These are phyloP conservation scores for Phytophthora sansomeana DNA, from an alignment of 352 stramenopile genomes.

Conservation along the genomic window DNA sequence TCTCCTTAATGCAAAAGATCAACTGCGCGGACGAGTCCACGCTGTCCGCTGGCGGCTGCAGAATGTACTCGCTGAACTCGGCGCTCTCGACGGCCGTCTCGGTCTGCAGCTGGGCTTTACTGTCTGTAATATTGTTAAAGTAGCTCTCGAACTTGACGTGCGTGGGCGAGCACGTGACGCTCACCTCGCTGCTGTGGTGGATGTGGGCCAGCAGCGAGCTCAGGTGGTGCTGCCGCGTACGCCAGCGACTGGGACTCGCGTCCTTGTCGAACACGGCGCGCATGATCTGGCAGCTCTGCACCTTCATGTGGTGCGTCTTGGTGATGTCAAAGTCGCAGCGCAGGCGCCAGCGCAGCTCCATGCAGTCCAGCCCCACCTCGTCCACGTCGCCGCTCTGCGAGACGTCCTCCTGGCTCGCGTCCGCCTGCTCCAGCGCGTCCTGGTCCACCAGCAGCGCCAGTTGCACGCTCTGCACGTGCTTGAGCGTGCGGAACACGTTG, in stretches of 20 bases:
- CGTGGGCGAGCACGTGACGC: slow-evolving; percentile 65
- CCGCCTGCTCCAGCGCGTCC: slow-evolving; percentile 31
- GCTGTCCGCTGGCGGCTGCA: slow-evolving; percentile 44
- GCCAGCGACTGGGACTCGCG: slow-evolving; percentile 56
- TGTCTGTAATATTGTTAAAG: slow-evolving; percentile 60
- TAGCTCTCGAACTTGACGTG: slow-evolving; percentile 88
- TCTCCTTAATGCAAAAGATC: slow-evolving; percentile 87
- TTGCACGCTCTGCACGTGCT: slow-evolving; percentile 82
- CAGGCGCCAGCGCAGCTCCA: slow-evolving; percentile 74
- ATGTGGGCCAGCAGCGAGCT: slow-evolving; percentile 81
- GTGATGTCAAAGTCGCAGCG: slow-evolving; percentile 88
- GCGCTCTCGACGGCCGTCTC: slow-evolving; percentile 82
- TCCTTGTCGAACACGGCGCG: slow-evolving; percentile 78
- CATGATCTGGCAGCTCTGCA: slow-evolving; percentile 81
- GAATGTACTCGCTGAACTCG: slow-evolving; percentile 80
- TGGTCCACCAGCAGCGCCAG: slow-evolving; percentile 67
- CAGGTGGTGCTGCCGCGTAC: slow-evolving; percentile 78
- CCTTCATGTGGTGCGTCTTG: slow-evolving; percentile 88
- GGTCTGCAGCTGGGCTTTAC: slow-evolving; percentile 84
- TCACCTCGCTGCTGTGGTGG: slow-evolving; percentile 82
- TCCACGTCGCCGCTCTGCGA: slow-evolving; percentile 37
- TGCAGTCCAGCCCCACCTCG: slow-evolving; percentile 71
- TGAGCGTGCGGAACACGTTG: slow-evolving; percentile 86
- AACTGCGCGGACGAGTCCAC: slow-evolving; percentile 74
- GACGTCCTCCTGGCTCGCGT: slow-evolving; percentile 33